Conservation (phyloP, 169 alveolate genomes). For the Plasmodium chabaudi region DNA sequence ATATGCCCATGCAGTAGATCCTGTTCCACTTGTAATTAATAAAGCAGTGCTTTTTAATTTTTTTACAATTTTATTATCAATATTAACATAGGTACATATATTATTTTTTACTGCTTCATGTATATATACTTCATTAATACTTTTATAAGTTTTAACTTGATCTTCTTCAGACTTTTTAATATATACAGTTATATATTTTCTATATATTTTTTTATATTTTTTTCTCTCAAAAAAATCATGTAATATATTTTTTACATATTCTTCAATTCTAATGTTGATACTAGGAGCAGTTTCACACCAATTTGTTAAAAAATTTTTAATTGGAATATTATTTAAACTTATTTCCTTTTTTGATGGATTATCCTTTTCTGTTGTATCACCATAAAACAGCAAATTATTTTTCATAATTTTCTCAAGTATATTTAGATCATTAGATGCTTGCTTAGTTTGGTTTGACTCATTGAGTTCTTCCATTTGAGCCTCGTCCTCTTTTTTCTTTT, state of each 20-base stretch:
- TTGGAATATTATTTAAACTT: not conserved
- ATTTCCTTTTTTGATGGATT: not conserved
- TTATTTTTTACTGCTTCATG: constrained; percentile 71
- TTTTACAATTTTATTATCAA: constrained; percentile 78
- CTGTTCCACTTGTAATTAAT: constrained; percentile 88
- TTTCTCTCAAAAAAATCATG: constrained; percentile 39
- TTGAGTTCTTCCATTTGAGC: constrained; percentile 6
- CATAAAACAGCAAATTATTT: not conserved
- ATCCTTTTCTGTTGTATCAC: not conserved
- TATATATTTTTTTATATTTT: constrained; percentile 20
- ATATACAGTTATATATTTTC: constrained; percentile 46
- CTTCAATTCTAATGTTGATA: constrained; percentile 39
- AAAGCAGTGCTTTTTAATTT: constrained; percentile 84
- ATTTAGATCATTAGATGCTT: not conserved
- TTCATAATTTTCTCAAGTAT: not conserved
- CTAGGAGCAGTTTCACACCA: not conserved
- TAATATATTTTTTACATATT: constrained; percentile 44
- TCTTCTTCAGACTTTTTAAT: constrained; percentile 28
- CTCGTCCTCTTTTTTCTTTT: not conserved
- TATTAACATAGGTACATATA: constrained; percentile 81
- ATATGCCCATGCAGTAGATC: constrained; percentile 92
- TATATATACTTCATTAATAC: constrained; percentile 60
- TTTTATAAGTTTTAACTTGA: constrained; percentile 42
- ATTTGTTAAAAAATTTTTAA: not conserved
- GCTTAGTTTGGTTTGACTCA: constrained; percentile 2